These are phyloP conservation scores for Cucurbita moschata DNA, from an alignment of 306 rosid genomes.

Conservation along the genomic window DNA sequence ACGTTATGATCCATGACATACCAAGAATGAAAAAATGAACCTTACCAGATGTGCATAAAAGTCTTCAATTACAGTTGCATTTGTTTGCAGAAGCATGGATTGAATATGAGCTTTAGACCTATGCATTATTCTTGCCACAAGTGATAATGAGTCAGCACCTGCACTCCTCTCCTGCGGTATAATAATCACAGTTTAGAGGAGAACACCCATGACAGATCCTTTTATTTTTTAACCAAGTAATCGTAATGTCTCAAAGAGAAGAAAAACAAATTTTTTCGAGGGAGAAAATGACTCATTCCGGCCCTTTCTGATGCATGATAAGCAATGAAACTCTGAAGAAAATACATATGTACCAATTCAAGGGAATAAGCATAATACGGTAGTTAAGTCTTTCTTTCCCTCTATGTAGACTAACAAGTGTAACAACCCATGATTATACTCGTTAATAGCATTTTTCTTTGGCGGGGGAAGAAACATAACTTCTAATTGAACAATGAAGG, in stretches of 20 bases:
- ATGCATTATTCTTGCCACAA: constrained; percentile 68
- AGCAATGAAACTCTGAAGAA: background rate
- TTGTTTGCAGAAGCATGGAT: constrained; percentile 77
- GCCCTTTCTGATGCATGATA: background rate
- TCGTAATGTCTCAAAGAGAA: background rate
- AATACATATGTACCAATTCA: background rate
- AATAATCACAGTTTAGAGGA: constrained; percentile 11
- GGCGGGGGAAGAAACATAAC: background rate
- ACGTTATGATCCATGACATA: background rate
- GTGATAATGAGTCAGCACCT: constrained; percentile 70
- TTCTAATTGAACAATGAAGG: background rate
- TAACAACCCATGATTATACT: background rate
- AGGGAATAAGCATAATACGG: background rate
- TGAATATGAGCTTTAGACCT: constrained; percentile 85
- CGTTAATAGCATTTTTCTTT: background rate
- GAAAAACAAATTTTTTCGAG: background rate
- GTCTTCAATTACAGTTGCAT: constrained; percentile 74
- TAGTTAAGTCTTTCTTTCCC: background rate
- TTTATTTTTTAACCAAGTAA: background rate
- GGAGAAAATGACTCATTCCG: background rate
- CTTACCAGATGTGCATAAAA: constrained; percentile 81
- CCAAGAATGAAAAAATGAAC: background rate
- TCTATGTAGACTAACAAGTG: background rate
- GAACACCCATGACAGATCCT: background rate
- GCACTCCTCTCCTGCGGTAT: constrained; percentile 86